Evolutionary conservation across 805 yeast species (phyloP), one percentile per base, ranked within the genome.

Genomic region (Cyberlindnera samutprakarnensis): DNA sequence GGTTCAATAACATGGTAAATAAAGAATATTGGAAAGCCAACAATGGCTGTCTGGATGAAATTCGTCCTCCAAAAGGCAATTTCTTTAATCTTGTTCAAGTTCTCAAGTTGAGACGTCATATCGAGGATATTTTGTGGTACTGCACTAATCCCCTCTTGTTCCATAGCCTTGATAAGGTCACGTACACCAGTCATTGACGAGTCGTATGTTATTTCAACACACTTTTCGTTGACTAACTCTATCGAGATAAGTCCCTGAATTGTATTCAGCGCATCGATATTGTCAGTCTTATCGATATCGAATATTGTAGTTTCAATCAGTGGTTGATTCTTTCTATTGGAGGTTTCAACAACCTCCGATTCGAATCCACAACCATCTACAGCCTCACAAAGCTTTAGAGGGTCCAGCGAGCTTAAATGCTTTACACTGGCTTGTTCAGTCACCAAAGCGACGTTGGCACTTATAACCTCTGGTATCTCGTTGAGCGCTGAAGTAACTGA

Each of bases 281-380:
- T 85, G 0, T 54, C 51, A 1, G 71, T 35, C 1, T 41, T 34
- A 12, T 54, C 51, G n/a, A 82, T 67, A 7, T 50, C 31, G 21
- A 46, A 21, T 15, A 14, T 21, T 12, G 39, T 39, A 9, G 7
- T 31, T 18, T 39, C 42, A 6, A 27, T 12, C 14, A 27, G 20
- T 14, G 35, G 29, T 4, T 19, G 20, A 4, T 18, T 18, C 3
- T 20, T n/a, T 1, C 18, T 17, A 5, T 27, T 30, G 2, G 23
- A 2, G 3, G 39, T 42, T 7, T 46, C 45, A 5, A 57, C 20
- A 6, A 60, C 28, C 3, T 40, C 39, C 7, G 75, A 75, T 27
- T 75, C 87, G 48, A 81, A 84, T 6, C 95, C 95, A 39, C 79
- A 72, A 46, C 79, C 82, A 38, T 85, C 94, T 12, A 88, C 69